Conservation (phyloP, 108 stramenopile species). For the Nitzschia sp. region DNA sequence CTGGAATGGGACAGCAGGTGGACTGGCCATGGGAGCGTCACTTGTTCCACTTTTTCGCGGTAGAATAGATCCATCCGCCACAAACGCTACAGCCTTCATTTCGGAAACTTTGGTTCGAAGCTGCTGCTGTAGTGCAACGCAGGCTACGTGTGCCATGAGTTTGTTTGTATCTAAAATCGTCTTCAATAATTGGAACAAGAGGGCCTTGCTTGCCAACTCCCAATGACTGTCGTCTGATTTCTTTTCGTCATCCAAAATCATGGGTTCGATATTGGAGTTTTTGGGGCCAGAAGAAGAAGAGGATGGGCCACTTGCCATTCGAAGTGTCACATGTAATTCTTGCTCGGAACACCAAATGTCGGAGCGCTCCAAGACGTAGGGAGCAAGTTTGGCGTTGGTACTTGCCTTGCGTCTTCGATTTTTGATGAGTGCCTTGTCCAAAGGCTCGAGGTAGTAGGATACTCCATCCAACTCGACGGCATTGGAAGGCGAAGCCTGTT, state of each 20-base stretch:
- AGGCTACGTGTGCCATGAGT: conserved; percentile 59
- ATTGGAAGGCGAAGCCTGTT: background rate
- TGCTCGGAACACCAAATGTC: conserved; percentile 51
- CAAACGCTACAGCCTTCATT: conserved; percentile 73
- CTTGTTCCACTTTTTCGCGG: conserved; percentile 83
- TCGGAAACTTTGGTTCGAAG: conserved; percentile 46
- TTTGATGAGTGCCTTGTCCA: conserved; percentile 42
- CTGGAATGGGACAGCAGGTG: conserved; percentile 73
- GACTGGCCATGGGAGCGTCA: conserved; percentile 70
- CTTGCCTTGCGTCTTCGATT: conserved; percentile 16
- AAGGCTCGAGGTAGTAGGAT: conserved; percentile 25
- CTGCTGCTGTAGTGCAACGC: conserved; percentile 61
- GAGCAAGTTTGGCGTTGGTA: conserved; percentile 15
- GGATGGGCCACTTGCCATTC: background rate
- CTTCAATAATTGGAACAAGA: conserved; percentile 1
- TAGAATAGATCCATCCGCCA: conserved; percentile 77
- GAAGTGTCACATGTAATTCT: conserved; percentile 27
- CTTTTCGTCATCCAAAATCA: background rate
- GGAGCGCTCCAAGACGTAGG: conserved; percentile 75
- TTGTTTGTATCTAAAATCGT: background rate
- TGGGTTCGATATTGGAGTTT: conserved; percentile 2
- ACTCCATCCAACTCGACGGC: conserved; percentile 2
- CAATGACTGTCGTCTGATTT: background rate
- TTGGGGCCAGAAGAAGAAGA: too few species aligned
- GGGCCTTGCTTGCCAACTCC: background rate